Base-by-base conservation (phyloP, 192 early-diverging fungal genomes). In the Podila epigama region DNA sequence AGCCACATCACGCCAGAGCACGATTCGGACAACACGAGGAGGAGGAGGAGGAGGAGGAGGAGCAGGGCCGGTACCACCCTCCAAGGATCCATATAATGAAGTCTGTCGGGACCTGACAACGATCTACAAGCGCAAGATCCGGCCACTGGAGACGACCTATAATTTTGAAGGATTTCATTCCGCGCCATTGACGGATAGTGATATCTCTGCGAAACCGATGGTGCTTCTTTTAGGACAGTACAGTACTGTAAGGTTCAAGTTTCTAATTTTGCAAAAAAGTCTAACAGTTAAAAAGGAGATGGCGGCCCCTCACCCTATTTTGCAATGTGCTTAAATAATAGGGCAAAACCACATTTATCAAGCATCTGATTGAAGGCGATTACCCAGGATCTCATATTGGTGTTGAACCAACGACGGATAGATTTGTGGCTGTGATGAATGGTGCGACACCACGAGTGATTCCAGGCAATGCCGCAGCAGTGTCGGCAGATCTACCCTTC, bases 191-290 rank as follows among this genome's bases (percentile, higher is more conserved):
- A 92, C 93, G 5, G 86, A 93, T 58, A 87, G 90, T 31, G 94
- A 96, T 71, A 92, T 96, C 58, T 83, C 83, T 50, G 92, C 95
- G n/a, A 94, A 95, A 71, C 95, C 95, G 8, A 95, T 95, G 85
- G 90, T 96, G 15, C 75, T 96, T 10, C 72, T 96, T 31, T 78
- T 96, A 69, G 95, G 95, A 22, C 93, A 94, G 70, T 96, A 96
- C 72, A 92, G 90, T 12, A 94, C 93, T 5, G 88, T 75, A 75
- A 63, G 72, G 42, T 39, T 11, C 31, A 40, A 3, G 35, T n/a
- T 29, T n/a, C 8, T 20, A 15, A 10, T 7, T 27, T 2, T n/a
- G n/a, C n/a, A n/a, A 25, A 15, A 37, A 35, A 13, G 29, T 29
- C 36, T 55, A 55, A 18, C 25, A 16, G 33, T 27, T 22, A n/a